Evolutionary conservation across 257 asterid genomes (phyloP).

Genomic region (Linaria vulgaris): DNA sequence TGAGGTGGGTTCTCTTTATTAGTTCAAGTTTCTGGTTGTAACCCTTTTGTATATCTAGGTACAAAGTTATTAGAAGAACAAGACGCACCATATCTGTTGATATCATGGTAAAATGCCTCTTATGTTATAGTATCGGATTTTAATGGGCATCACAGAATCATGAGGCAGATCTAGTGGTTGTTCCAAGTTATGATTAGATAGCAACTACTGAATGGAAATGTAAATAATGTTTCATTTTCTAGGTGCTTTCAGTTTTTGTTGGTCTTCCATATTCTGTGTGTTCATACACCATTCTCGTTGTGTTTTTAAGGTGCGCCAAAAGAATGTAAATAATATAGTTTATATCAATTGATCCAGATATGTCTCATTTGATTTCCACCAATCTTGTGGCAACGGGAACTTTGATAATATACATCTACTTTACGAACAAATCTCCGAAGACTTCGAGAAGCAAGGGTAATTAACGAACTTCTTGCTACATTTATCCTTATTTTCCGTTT

Average conservation of each 20-base stretch:
- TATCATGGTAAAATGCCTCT: conserved; percentile 20
- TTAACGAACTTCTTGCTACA: conserved; percentile 16
- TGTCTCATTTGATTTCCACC: conserved; percentile 90
- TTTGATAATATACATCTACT: conserved; percentile 79
- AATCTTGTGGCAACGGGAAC: conserved; percentile 72
- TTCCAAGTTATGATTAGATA: conserved; percentile 18
- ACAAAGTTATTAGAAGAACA: conserved; percentile 19
- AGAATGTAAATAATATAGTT: conserved; percentile 18
- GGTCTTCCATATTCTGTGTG: conserved; percentile 18
- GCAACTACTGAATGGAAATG: conserved; percentile 14
- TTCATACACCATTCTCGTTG: conserved; percentile 16
- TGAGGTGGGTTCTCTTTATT: conserved; percentile 50
- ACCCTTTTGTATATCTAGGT: conserved; percentile 6
- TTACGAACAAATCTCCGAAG: conserved; percentile 66
- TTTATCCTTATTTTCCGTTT: conserved; percentile 5
- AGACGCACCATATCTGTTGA: background rate
- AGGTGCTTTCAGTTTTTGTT: conserved; percentile 6
- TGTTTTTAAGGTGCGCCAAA: conserved; percentile 15
- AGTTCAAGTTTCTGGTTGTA: background rate
- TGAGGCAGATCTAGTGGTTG: conserved; percentile 12
- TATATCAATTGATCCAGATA: conserved; percentile 53
- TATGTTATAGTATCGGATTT: conserved; percentile 16
- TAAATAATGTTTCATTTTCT: conserved; percentile 2
- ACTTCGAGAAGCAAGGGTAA: conserved; percentile 91
- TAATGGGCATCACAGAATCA: conserved; percentile 20